phyloP scores from a whole-genome alignment of 2,329 filamentous ascomycete species.

The Phyllosticta capitalensis region DNA sequence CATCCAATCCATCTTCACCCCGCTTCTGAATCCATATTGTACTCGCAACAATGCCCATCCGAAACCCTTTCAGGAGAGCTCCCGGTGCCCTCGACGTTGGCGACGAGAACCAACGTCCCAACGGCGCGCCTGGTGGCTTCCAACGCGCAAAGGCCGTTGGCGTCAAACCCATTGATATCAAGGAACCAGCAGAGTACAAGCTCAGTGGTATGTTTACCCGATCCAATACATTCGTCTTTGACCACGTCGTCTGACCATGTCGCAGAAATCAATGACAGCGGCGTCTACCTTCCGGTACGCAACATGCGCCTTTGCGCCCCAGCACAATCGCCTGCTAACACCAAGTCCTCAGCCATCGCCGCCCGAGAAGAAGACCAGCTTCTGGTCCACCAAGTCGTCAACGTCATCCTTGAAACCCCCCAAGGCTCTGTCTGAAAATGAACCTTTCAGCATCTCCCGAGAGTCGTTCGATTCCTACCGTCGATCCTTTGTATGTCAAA shows the following conservation, averaged over 20 bases:
- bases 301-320: conserved; percentile 7
- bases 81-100: conserved; percentile 23
- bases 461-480: conserved; percentile 97
- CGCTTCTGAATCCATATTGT: neutral
- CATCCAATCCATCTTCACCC: neutral
- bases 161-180: conserved; percentile 33
- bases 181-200: conserved; percentile 42
- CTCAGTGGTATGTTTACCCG: conserved; percentile 36
- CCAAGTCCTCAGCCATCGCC: conserved; percentile 62
- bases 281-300: conserved; percentile 83
- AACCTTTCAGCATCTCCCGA: conserved; percentile 88
- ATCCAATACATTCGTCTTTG: neutral
- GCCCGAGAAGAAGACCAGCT: conserved; percentile 72
- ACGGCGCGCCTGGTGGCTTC: conserved; percentile 20
- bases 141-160: conserved; percentile 26
- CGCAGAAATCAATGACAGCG: conserved; percentile 88
- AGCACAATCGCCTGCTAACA: conserved; percentile 3
- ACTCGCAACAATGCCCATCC: conserved; percentile 27
- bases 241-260: conserved; percentile 9
- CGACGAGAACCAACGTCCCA: conserved; percentile 22
- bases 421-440: conserved; percentile 67
- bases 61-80: conserved; percentile 31
- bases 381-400: conserved; percentile 53
- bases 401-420: conserved; percentile 48
- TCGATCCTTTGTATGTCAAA: conserved; percentile 71